Conservation (phyloP, 306 rosid genomes). For the Casuarina cunninghamiana region DNA sequence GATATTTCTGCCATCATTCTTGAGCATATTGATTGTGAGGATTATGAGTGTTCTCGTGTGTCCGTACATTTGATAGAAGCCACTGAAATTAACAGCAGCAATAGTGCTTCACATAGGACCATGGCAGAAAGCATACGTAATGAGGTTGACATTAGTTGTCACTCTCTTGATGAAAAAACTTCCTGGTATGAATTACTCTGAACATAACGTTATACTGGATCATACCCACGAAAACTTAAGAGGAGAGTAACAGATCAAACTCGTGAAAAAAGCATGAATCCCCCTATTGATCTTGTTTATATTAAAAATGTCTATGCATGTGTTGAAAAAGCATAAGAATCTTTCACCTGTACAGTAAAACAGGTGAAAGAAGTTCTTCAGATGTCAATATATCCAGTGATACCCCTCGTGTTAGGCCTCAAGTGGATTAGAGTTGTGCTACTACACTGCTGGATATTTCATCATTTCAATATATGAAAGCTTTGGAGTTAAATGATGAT, state of each 20-base stretch:
- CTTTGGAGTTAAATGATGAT: constrained; percentile 3
- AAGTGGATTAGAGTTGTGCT: background rate
- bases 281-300: background rate
- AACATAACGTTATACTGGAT: background rate
- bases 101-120: background rate
- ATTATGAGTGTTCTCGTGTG: background rate
- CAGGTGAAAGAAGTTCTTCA: background rate
- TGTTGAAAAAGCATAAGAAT: background rate
- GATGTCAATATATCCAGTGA: background rate
- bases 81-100: background rate
- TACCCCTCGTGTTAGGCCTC: too few relatives aligned
- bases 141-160: background rate
- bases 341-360: background rate
- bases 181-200: background rate
- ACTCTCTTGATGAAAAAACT: background rate
- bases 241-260: constrained; percentile 1
- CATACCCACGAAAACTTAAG: background rate
- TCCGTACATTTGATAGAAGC: background rate
- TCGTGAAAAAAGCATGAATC: background rate
- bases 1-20: constrained; percentile 7
- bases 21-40: constrained; percentile 15
- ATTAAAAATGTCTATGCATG: constrained; percentile 1
- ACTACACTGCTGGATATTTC: background rate
- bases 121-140: background rate
- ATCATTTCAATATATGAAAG: background rate